Percentiles rank a stretch among this genome's conserved stretches.
phyloP scores from a whole-genome alignment of 371 early-diverging fungal species.

The Syncephalis plumigaleata region DNA sequence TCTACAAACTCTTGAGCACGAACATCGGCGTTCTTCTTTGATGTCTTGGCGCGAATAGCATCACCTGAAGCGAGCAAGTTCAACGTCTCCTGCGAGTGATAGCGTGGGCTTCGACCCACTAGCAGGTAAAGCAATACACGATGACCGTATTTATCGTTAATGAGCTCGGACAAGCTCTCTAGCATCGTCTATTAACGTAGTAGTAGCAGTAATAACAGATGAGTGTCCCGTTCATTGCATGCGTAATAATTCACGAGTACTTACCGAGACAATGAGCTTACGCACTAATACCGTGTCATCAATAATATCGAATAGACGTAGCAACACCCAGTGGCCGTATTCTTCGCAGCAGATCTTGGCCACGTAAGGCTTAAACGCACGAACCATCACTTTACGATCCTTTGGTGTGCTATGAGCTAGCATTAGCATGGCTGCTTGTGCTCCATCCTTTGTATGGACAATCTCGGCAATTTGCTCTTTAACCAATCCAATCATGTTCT shows the following conservation, averaged over 20 bases:
- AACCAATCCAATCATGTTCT: conserved; percentile 52
- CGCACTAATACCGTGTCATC: conserved; percentile 85
- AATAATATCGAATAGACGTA: conserved; percentile 68
- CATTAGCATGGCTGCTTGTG: conserved; percentile 66
- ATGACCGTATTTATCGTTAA: conserved; percentile 52
- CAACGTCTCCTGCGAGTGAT: conserved; percentile 43
- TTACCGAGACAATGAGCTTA: conserved; percentile 52
- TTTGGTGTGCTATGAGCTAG: conserved; percentile 56
- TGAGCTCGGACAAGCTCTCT: conserved; percentile 33
- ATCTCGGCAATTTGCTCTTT: conserved; percentile 74
- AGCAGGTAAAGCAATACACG: conserved; percentile 55
- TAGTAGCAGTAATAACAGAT: neutral
- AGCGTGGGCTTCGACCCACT: conserved; percentile 50
- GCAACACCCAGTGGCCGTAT: conserved; percentile 73
- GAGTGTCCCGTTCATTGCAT: no score
- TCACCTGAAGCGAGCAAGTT: conserved; percentile 40
- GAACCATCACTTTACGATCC: conserved; percentile 81
- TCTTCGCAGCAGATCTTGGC: conserved; percentile 73
- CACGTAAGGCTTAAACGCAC: conserved; percentile 68
- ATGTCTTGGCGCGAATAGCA: conserved; percentile 31
- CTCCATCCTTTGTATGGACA: conserved; percentile 82
- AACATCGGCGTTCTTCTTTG: conserved; percentile 50
- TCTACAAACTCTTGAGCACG: conserved; percentile 41
- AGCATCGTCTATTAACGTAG: conserved; percentile 16
- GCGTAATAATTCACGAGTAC: neutral